phyloP scores from a whole-genome alignment of 2,329 filamentous ascomycete species.

The Hypoxylon sp. region DNA sequence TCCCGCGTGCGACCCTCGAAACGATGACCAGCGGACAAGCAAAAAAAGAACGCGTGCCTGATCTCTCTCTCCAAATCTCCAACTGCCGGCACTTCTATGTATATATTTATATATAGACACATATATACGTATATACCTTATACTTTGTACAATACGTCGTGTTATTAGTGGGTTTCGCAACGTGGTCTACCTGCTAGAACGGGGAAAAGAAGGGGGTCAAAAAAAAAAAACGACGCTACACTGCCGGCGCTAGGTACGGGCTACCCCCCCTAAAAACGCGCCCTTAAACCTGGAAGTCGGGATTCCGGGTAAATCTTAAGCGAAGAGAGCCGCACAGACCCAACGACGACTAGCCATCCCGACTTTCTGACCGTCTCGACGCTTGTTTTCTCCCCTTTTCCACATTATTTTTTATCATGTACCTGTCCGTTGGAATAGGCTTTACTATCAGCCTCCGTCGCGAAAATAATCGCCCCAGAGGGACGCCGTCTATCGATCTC shows the following conservation, averaged over 20 bases:
- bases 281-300: slow-evolving; percentile 7
- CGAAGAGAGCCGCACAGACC: slow-evolving; percentile 23
- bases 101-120: no score
- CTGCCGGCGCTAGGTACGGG: no score
- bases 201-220: no score
- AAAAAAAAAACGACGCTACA: neutral
- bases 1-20: neutral
- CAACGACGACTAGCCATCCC: slow-evolving; percentile 9
- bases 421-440: neutral
- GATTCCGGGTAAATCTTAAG: slow-evolving; percentile 23
- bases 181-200: no score
- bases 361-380: neutral
- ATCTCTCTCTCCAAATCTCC: neutral
- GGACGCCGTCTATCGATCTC: neutral
- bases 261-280: neutral
- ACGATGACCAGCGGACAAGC: no score
- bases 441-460: neutral
- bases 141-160: no score
- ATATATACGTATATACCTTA: no score
- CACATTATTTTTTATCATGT: neutral
- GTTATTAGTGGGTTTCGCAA: no score
- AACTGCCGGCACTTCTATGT: neutral
- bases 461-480: neutral
- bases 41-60: no score
- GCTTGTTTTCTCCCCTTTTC: neutral